A percentile compares a stretch with the other conserved stretches of the same genome.
phyloP scores from a whole-genome alignment of 2,329 filamentous ascomycete species.

The Aspergillus terreus region DNA sequence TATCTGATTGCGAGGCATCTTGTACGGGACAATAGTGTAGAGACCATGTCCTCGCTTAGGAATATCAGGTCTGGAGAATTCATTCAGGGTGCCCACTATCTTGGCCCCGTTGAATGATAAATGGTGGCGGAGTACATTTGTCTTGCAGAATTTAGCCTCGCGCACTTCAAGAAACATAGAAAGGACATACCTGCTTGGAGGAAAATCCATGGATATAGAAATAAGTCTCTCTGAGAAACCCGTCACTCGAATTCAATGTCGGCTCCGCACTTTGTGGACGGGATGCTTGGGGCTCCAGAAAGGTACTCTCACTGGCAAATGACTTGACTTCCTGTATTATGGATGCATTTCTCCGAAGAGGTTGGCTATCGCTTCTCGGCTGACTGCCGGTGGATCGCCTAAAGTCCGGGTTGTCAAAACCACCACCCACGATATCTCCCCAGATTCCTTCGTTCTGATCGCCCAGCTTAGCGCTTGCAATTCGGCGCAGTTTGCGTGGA shows the following conservation, averaged over 20 bases:
- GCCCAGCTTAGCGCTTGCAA: constrained; percentile 77
- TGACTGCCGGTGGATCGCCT: constrained; percentile 24
- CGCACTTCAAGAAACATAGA: not conserved
- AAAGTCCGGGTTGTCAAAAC: constrained; percentile 24
- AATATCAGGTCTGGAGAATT: constrained; percentile 32
- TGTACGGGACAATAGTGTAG: constrained; percentile 40
- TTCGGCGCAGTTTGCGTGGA: constrained; percentile 78
- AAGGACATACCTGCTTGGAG: constrained; percentile 46
- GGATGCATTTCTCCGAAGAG: constrained; percentile 15
- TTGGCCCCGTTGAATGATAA: constrained; percentile 40
- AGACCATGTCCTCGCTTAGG: constrained; percentile 31
- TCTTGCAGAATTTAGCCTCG: constrained; percentile 22
- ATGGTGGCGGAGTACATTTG: constrained; percentile 36
- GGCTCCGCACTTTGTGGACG: constrained; percentile 13
- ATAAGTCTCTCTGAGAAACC: constrained; percentile 52
- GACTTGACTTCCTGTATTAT: constrained; percentile 32
- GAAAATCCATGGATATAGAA: constrained; percentile 63
- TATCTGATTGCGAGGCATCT: constrained; percentile 27
- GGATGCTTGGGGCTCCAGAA: constrained; percentile 24
- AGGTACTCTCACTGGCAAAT: constrained; percentile 37
- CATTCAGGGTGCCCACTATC: constrained; percentile 30
- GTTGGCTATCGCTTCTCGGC: constrained; percentile 17
- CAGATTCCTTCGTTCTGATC: constrained; percentile 81
- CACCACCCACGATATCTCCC: constrained; percentile 72
- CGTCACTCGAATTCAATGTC: constrained; percentile 31